Base-by-base conservation (phyloP, 495 filamentous ascomycete species). In the Delitschia confertaspora region DNA sequence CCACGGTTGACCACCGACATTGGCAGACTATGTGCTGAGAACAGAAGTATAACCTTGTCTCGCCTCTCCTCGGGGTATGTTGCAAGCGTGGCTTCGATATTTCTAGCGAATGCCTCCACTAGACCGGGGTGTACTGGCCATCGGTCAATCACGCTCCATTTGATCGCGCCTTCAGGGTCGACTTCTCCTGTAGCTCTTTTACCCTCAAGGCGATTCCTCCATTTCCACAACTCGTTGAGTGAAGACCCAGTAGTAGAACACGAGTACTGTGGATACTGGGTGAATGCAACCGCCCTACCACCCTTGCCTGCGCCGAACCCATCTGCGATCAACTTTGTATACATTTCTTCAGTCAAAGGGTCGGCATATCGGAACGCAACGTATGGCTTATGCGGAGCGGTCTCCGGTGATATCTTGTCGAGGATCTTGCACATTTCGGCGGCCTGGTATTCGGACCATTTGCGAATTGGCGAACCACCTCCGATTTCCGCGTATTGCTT, bases 211-310 rank as follows among this genome's bases (percentile, higher is more conserved):
- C 88, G 76, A 53, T 82, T 83, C 44, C 87, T 72, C 84, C 88
- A 93, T 64, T 88, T 93, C 93, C 93, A 99, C 30, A 99, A 60
- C 66, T 99, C 93, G 57, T 96, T 99, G 39, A 99, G 62, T 33
- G 84, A 91, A 64, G 86, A 93, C 25, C 93, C 93, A 1, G 93
- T 99, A 5, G 93, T 99, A 18, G 86, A 93, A 65, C 93, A 99
- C n/a, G 84, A 91, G 61, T 99, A 99, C 60, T 99, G 93, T 16
- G 93, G 93, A 55, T 99, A 99, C 61, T 99, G 93, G 3, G 91
- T 94, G 62, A 96, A 99, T 2, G 93, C 93, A 5, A 99, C 85
- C 3, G 93, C 93, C 38, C 93, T 77, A 0, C 88, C 88, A 9
- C 87, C 87, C 46, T 78, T 83, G 1, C 87, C 88, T 19, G 75